A percentile compares a stretch with the other conserved stretches of the same genome.
Evolutionary conservation across 2,329 filamentous ascomycete genomes (phyloP).

Genomic region (Talaromyces sp.): DNA sequence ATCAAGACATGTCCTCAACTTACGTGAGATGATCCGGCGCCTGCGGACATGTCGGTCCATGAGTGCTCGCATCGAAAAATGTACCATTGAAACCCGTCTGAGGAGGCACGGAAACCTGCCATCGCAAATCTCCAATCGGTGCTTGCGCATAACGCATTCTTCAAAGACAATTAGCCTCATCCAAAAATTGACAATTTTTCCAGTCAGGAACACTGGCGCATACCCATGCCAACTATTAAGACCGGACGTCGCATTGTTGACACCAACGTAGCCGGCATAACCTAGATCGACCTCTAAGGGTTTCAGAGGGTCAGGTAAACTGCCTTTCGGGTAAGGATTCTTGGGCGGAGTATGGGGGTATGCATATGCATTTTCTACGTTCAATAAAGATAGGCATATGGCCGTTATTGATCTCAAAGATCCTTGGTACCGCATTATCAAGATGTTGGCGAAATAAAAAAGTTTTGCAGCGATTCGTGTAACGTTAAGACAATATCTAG

Average conservation of each 20-base stretch:
- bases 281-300: constrained; percentile 41
- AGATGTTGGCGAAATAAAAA: neutral
- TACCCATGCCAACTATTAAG: constrained; percentile 49
- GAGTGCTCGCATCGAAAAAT: constrained; percentile 24
- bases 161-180: neutral
- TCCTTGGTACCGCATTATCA: neutral
- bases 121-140: constrained; percentile 29
- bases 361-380: neutral
- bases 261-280: constrained; percentile 46
- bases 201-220: neutral
- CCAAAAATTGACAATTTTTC: neutral
- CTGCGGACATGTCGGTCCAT: constrained; percentile 33
- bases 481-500: neutral
- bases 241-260: constrained; percentile 35
- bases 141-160: constrained; percentile 36
- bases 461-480: neutral
- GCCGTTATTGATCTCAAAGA: neutral
- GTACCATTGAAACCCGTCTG: constrained; percentile 23
- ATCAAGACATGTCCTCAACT: neutral
- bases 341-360: constrained; percentile 1
- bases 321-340: constrained; percentile 8
- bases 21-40: constrained; percentile 14
- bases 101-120: constrained; percentile 28
- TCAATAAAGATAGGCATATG: neutral
- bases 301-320: constrained; percentile 7